Conservation (phyloP, 1,284 basidiomycete species). For the Boletellus dicymbophilus region DNA sequence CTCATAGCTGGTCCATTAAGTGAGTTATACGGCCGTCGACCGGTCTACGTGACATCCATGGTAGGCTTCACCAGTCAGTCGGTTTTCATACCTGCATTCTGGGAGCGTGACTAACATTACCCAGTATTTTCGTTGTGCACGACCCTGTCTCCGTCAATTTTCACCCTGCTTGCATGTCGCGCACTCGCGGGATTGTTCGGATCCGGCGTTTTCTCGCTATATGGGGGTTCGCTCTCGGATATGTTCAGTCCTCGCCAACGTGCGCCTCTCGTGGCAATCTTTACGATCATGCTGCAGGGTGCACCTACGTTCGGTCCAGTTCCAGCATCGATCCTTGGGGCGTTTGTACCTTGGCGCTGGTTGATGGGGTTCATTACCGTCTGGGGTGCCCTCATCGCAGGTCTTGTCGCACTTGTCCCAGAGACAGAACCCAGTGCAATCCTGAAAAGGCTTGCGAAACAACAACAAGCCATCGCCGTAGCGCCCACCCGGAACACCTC, state of each 20-base stretch:
- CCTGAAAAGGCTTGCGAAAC: constrained; percentile 11
- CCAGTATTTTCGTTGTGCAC: constrained; percentile 26
- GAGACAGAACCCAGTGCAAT: constrained; percentile 26
- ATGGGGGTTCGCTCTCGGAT: constrained; percentile 28
- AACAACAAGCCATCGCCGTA: constrained; percentile 4
- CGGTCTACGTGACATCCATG: constrained; percentile 23
- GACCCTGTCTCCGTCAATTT: constrained; percentile 23
- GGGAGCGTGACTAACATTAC: constrained; percentile 6
- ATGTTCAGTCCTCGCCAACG: constrained; percentile 28
- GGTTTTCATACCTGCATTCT: background rate
- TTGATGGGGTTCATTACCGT: constrained; percentile 21
- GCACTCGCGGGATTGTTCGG: constrained; percentile 21
- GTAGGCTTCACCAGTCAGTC: constrained; percentile 25
- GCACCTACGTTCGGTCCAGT: constrained; percentile 30
- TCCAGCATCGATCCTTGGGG: constrained; percentile 25
- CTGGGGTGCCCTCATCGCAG: constrained; percentile 21
- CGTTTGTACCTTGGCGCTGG: constrained; percentile 28
- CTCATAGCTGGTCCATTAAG: constrained; percentile 27
- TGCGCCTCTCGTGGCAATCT: constrained; percentile 25
- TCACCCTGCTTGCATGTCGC: constrained; percentile 17
- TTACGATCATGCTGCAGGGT: constrained; percentile 28
- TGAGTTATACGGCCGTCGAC: constrained; percentile 28
- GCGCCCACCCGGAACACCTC: background rate
- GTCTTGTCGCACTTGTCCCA: constrained; percentile 16
- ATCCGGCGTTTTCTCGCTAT: constrained; percentile 23